Conservation (phyloP, 1,139 yeast species). For the Blastobotrys arbuscula region DNA sequence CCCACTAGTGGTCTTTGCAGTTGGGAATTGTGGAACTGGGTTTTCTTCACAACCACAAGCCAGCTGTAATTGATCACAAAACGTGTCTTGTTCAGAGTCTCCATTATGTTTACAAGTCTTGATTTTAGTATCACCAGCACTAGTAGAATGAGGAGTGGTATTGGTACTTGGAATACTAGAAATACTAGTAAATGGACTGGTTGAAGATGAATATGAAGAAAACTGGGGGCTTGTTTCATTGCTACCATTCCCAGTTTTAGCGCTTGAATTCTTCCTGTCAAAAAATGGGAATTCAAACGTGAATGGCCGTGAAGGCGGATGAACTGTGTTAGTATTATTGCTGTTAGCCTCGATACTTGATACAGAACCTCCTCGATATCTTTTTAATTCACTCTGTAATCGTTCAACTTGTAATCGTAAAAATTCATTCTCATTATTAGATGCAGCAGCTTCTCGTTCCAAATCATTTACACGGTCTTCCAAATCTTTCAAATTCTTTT, state of each 20-base stretch:
- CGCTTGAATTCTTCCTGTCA: not conserved
- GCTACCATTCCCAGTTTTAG: not conserved
- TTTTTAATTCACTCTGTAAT: conserved; percentile 64
- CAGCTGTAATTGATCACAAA: conserved; percentile 66
- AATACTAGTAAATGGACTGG: conserved; percentile 7
- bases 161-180: conserved; percentile 9
- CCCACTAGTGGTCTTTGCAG: conserved; percentile 27
- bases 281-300: conserved; percentile 43
- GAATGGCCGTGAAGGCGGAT: conserved; percentile 18
- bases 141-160: conserved; percentile 2
- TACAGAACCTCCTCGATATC: conserved; percentile 34
- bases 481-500: conserved; percentile 75
- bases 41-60: conserved; percentile 69
- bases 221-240: conserved; percentile 3
- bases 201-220: conserved; percentile 5
- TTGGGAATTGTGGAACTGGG: conserved; percentile 50
- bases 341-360: not conserved
- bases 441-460: conserved; percentile 62
- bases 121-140: not conserved
- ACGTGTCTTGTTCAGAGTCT: conserved; percentile 28
- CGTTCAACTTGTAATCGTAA: conserved; percentile 71
- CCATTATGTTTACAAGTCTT: not conserved
- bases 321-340: not conserved
- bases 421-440: conserved; percentile 65
- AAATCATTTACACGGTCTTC: conserved; percentile 69